Percentiles rank a stretch among this genome's conserved stretches.
phyloP scores from a whole-genome alignment of 2,329 filamentous ascomycete species.

The Fusarium humuli region DNA sequence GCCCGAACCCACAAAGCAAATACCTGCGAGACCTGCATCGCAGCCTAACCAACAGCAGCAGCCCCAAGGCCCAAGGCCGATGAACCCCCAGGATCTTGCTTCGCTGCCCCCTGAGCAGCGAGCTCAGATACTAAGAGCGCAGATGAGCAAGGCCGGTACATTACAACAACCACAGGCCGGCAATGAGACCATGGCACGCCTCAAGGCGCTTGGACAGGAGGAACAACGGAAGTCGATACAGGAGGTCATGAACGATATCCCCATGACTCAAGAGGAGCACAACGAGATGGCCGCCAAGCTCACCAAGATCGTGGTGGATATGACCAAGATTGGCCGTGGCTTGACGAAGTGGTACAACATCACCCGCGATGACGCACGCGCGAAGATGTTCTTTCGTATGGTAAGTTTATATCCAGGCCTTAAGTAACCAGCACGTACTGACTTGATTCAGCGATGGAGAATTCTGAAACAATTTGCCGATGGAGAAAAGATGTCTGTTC shows the following conservation, averaged over 20 bases:
- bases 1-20: constrained; percentile 36
- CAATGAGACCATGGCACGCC: constrained; percentile 47
- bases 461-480: constrained; percentile 66
- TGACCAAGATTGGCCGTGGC: constrained; percentile 58
- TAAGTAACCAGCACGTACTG: constrained; percentile 43
- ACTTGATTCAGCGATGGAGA: constrained; percentile 61
- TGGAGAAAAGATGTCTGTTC: constrained; percentile 57
- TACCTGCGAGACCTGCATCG: constrained; percentile 39
- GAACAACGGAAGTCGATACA: constrained; percentile 54
- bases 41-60: constrained; percentile 43
- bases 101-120: constrained; percentile 59
- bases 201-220: constrained; percentile 54
- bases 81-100: constrained; percentile 53
- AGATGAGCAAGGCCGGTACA: constrained; percentile 43
- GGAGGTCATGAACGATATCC: constrained; percentile 59
- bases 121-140: constrained; percentile 50
- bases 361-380: constrained; percentile 62
- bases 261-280: constrained; percentile 59
- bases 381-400: constrained; percentile 64
- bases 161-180: constrained; percentile 31
- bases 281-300: constrained; percentile 60
- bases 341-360: constrained; percentile 62
- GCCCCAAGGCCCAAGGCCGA: constrained; percentile 34
- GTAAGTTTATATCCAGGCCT: constrained; percentile 53
- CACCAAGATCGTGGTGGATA: constrained; percentile 54